These are phyloP conservation scores for Prunus davidiana DNA, from an alignment of 306 rosid species.

Conservation along the genomic window DNA sequence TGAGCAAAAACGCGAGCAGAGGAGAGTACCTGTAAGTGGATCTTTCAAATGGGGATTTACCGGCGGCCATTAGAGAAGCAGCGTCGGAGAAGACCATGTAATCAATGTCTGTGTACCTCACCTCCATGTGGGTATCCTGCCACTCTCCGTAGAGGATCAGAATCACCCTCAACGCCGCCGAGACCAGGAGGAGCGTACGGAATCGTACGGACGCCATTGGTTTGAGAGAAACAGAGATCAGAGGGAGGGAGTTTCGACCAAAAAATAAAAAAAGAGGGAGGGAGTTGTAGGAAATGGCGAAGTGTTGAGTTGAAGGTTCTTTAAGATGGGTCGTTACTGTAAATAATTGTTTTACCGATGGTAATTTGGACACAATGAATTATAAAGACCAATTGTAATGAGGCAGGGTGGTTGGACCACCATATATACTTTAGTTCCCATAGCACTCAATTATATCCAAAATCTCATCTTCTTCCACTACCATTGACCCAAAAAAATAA, in stretches of 20 bases:
- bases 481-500: too few species aligned
- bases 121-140: slow-evolving; percentile 94
- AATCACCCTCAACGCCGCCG: slow-evolving; percentile 59
- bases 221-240: neutral
- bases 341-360: neutral
- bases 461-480: neutral
- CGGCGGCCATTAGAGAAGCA: slow-evolving; percentile 71
- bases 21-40: slow-evolving; percentile 91
- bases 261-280: neutral
- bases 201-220: slow-evolving; percentile 39
- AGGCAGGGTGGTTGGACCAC: neutral
- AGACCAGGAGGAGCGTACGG: slow-evolving; percentile 38
- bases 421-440: neutral
- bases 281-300: neutral
- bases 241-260: neutral
- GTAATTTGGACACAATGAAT: neutral
- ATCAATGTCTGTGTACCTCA: slow-evolving; percentile 83
- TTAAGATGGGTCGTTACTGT: neutral
- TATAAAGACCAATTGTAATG: neutral
- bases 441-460: neutral
- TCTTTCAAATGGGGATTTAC: slow-evolving; percentile 80
- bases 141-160: slow-evolving; percentile 82
- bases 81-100: slow-evolving; percentile 91
- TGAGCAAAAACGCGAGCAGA: slow-evolving; percentile 70
- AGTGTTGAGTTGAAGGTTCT: neutral